Evolutionary conservation across 2,329 filamentous ascomycete genomes (phyloP), one percentile per base, ranked within the genome.

Genomic region (Hypoxylon rubiginosum): DNA sequence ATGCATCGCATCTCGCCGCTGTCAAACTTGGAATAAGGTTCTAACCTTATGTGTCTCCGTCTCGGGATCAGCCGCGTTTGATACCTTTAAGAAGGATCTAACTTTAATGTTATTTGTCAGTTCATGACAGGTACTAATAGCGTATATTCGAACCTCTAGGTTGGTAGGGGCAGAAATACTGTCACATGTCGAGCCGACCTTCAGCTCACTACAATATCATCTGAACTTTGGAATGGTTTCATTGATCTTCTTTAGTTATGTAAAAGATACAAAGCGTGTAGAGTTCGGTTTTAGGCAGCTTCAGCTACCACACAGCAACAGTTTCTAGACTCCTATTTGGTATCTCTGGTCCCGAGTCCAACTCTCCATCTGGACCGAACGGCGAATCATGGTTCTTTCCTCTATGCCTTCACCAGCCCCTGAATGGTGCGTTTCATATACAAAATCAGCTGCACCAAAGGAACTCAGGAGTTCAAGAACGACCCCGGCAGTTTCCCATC

Each of bases 181-280:
- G 53, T 43, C 15, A 50, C 34, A 51, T 34, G 30, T 30, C 41
- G 63, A 6, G 13, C 13, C 1, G 10, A 32, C 10, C 51, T 39
- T 36, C 9, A 10, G 41, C 46, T 36, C 43, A 46, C 11, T 3
- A n/a, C 24, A 26, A 36, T 17, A 21, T 30, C 34, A 51, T 46
- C 49, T 39, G 58, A 63, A 57, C 49, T 64, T 64, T 66, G 54
- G 51, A 62, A 69, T 67, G 61, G 54, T 71, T 60, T 73, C 72
- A 69, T 72, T 72, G 57, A 57, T 70, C 62, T 71, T 68, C 58
- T 71, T 59, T 65, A 58, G 56, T 63, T 66, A 60, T 69, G 60
- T 75, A 75, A 69, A 66, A 73, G 70, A 75, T 75, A 74, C 72
- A 75, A 70, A 66, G 69, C 67, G 55, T 65, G 58, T 64, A 61